Evolutionary conservation across 805 yeast species (phyloP), one percentile per base, ranked within the genome.

Genomic region (Candida easanensis): DNA sequence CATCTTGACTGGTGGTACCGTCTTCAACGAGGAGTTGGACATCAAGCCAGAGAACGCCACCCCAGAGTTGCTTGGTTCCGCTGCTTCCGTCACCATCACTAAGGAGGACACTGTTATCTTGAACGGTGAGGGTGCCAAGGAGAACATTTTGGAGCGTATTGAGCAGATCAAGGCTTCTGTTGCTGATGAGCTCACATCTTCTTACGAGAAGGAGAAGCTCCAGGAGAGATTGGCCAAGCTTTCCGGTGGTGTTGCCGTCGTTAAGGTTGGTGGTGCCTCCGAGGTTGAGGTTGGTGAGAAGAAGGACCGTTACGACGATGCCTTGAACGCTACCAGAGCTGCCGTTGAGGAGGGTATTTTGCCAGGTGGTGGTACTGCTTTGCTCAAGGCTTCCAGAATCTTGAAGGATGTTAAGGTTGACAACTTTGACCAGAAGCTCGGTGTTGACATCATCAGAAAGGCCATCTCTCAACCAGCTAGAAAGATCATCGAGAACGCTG

Each of bases 361-460:
- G 57, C 99, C 99, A 66, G 99, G 99, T 76, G 99, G 99, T 69
- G 99, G 99, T 74, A 91, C 98, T 56, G 98, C 99, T 50, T 78
- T 91, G 66, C 79, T 90, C 62, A 91, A 93, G 80, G 98, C 98
- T 38, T 56, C 61, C n/a, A 51, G 61, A 53, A 51, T 56, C 53
- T 80, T 96, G 48, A 79, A 81, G 62, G 78, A 82, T 68, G 80
- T 86, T 48, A 84, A 77, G 42, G 93, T 93, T 81, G 57, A 55
- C 41, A 52, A 56, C 55, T 91, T 91, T 63, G 98, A 93, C 76
- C 98, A 91, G 75, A 87, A 88, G 73, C 80, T 93, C 57, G 99
- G 99, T 73, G 96, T 91, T 56, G 89, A 90, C 59, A 88, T 88
- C 71, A 90, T 91, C 73, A 85, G 82, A 74, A 77, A 89, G 59